Evolutionary conservation across 2,329 filamentous ascomycete genomes (phyloP).

Genomic region (Pleomassaria siparia): DNA sequence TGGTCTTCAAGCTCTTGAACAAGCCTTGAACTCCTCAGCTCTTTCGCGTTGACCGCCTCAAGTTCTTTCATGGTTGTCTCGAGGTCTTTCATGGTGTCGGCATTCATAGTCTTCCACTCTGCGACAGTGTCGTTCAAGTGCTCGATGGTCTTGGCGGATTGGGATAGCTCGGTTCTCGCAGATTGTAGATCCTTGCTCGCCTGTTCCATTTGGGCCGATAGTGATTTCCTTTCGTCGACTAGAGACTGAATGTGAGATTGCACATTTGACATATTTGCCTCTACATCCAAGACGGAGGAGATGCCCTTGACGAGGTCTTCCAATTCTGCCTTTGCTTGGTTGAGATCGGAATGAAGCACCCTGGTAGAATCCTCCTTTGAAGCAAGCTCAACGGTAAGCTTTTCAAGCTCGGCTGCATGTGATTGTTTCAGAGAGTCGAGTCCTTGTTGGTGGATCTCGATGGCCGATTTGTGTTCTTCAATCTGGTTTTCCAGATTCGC

Average conservation of each 20-base stretch:
- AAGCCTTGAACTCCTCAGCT: slow-evolving; percentile 87
- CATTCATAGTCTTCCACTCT: slow-evolving; percentile 52
- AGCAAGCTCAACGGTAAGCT: slow-evolving; percentile 36
- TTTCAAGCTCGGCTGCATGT: slow-evolving; percentile 59
- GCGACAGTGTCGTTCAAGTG: slow-evolving; percentile 47
- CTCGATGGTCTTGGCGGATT: slow-evolving; percentile 40
- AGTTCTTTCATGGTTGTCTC: slow-evolving; percentile 60
- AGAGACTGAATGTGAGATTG: slow-evolving; percentile 47
- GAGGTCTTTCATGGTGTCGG: slow-evolving; percentile 60
- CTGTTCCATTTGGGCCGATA: slow-evolving; percentile 46
- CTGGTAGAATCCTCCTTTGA: slow-evolving; percentile 34
- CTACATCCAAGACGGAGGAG: slow-evolving; percentile 65
- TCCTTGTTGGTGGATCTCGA: slow-evolving; percentile 57
- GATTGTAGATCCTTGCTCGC: slow-evolving; percentile 46
- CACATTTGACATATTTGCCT: slow-evolving; percentile 49
- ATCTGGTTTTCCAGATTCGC: slow-evolving; percentile 60
- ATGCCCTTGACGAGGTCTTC: slow-evolving; percentile 63
- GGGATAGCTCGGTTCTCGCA: slow-evolving; percentile 47
- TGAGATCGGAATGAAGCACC: slow-evolving; percentile 59
- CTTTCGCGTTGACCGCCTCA: slow-evolving; percentile 61
- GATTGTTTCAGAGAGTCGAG: slow-evolving; percentile 56
- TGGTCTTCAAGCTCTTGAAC: slow-evolving; percentile 98
- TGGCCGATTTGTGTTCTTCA: slow-evolving; percentile 56
- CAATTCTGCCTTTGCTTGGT: slow-evolving; percentile 60
- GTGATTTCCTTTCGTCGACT: slow-evolving; percentile 49